Percentiles rank a stretch among this genome's conserved stretches.
These are phyloP conservation scores for Truncatella angustata DNA, from an alignment of 2,329 filamentous ascomycete genomes.

Conservation along the genomic window DNA sequence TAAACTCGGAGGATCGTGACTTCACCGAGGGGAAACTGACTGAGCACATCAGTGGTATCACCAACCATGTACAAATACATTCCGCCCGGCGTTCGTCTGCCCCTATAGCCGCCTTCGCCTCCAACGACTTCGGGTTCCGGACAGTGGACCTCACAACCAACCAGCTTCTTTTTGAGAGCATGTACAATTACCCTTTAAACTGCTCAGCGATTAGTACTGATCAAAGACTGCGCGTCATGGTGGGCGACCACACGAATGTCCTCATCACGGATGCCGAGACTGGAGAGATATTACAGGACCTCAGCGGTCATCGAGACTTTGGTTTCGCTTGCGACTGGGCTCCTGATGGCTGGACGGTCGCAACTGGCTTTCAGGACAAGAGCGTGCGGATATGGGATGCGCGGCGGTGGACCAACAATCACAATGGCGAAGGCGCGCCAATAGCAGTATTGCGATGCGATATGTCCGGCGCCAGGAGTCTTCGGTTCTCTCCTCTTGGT, in stretches of 20 bases:
- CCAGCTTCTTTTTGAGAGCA: slow-evolving; percentile 50
- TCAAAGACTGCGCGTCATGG: slow-evolving; percentile 67
- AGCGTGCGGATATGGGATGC: slow-evolving; percentile 75
- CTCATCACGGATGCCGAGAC: slow-evolving; percentile 69
- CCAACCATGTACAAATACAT: slow-evolving; percentile 63
- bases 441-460: slow-evolving; percentile 59
- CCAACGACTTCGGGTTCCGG: slow-evolving; percentile 60
- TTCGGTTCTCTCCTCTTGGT: slow-evolving; percentile 71
- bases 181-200: slow-evolving; percentile 65
- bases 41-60: slow-evolving; percentile 52
- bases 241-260: slow-evolving; percentile 66
- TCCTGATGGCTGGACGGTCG: slow-evolving; percentile 71
- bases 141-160: slow-evolving; percentile 59
- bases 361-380: slow-evolving; percentile 75
- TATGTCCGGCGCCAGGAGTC: slow-evolving; percentile 66
- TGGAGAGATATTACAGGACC: slow-evolving; percentile 53
- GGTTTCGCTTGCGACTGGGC: slow-evolving; percentile 81
- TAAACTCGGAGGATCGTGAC: slow-evolving; percentile 38
- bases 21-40: slow-evolving; percentile 48
- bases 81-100: slow-evolving; percentile 47
- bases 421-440: slow-evolving; percentile 44
- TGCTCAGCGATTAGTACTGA: slow-evolving; percentile 72
- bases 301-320: slow-evolving; percentile 66
- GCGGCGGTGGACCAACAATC: slow-evolving; percentile 58
- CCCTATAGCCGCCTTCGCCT: slow-evolving; percentile 59